Conservation (phyloP, 306 rosid species). For the Castanea sativa region DNA sequence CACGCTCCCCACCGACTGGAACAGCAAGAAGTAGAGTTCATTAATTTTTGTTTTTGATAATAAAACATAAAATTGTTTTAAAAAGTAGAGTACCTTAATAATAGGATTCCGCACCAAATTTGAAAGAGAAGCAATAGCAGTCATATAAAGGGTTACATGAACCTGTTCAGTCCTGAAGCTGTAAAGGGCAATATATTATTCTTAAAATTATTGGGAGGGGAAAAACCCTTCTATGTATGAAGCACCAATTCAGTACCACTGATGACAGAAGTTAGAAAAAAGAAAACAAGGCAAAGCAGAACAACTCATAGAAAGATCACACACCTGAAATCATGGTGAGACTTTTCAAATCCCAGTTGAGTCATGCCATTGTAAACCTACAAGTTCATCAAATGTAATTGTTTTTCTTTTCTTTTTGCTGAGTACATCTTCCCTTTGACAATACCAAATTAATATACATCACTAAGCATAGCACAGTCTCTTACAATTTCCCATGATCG, state of each 20-base stretch:
- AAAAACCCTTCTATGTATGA: conserved; percentile 11
- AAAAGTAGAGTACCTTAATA: conserved; percentile 48
- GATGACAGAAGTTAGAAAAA: background rate
- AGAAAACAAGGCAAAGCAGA: background rate
- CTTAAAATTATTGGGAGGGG: conserved; percentile 19
- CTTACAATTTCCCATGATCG: conserved; percentile 97
- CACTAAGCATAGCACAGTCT: conserved; percentile 20
- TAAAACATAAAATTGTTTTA: too few species aligned
- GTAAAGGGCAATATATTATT: conserved; percentile 28
- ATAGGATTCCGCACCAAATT: conserved; percentile 71
- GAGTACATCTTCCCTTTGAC: conserved; percentile 2
- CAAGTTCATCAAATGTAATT: conserved; percentile 29
- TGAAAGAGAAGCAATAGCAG: conserved; percentile 84
- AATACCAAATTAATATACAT: conserved; percentile 14
- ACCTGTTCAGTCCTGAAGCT: conserved; percentile 71
- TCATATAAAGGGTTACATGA: conserved; percentile 65
- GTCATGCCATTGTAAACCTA: conserved; percentile 95
- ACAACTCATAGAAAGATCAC: conserved; percentile 18
- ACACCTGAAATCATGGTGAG: conserved; percentile 68
- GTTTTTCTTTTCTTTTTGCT: conserved; percentile 9
- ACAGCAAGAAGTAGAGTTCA: conserved; percentile 37
- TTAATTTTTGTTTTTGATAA: conserved; percentile 8
- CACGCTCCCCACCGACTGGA: conserved; percentile 18
- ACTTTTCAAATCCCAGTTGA: conserved; percentile 72
- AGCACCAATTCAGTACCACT: background rate